Evolutionary conservation across 805 yeast genomes (phyloP).

Genomic region (Danielozyma ontarioensis): DNA sequence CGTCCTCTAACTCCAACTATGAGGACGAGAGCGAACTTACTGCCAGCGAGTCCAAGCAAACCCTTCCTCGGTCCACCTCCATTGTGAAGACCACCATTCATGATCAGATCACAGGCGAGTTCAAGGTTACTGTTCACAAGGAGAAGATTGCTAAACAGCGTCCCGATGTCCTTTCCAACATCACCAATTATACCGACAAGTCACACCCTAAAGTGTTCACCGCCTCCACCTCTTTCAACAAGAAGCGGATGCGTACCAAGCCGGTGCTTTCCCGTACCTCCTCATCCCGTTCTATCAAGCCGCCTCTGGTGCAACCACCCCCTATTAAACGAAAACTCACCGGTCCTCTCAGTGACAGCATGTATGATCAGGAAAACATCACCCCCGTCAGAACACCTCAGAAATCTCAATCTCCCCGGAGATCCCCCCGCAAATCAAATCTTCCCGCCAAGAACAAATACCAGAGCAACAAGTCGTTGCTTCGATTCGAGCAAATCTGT

Average conservation of each 20-base stretch:
- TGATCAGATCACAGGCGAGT: conserved; percentile 22
- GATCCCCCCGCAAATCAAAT: neutral
- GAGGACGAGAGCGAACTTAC: conserved; percentile 21
- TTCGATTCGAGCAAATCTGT: conserved; percentile 26
- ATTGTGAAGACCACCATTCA: conserved; percentile 37
- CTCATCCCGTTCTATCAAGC: conserved; percentile 12
- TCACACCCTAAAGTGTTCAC: conserved; percentile 21
- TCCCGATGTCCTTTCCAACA: conserved; percentile 25
- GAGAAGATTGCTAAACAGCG: conserved; percentile 15
- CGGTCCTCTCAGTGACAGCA: conserved; percentile 9
- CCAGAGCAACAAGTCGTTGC: conserved; percentile 16
- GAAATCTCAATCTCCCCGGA: neutral
- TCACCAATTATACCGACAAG: conserved; percentile 25
- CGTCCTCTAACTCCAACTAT: conserved; percentile 13
- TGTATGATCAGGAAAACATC: conserved; percentile 11
- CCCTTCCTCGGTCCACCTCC: conserved; percentile 36
- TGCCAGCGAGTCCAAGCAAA: conserved; percentile 18
- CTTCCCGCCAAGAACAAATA: conserved; percentile 1
- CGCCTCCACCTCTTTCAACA: conserved; percentile 36
- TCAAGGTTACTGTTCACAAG: conserved; percentile 14
- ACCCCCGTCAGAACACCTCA: conserved; percentile 1
- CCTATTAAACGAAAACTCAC: conserved; percentile 12
- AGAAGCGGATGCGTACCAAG: conserved; percentile 24
- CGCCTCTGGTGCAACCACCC: conserved; percentile 15
- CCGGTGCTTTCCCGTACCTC: conserved; percentile 18